A percentile compares a stretch with the other conserved stretches of the same genome.
Conservation (phyloP, 139 green algal genomes). For the Micractinium sp. region DNA sequence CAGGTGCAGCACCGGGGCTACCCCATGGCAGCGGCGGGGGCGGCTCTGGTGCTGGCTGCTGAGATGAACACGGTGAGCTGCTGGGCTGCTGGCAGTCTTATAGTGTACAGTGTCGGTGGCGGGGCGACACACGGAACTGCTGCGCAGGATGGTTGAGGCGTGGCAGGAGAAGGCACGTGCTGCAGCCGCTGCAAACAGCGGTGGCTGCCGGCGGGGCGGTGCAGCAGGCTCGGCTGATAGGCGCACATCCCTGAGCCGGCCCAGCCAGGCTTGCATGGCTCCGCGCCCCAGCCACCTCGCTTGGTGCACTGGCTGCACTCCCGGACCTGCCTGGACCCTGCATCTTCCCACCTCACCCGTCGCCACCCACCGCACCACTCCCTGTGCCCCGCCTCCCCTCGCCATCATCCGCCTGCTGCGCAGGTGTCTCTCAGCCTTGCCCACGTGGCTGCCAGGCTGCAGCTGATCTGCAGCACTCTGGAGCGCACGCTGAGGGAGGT, state of each 20-base stretch:
- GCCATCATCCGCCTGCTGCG: no score
- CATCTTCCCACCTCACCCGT: no score
- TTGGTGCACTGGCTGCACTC: not conserved
- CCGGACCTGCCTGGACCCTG: no score
- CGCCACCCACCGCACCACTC: no score
- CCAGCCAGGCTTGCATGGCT: not conserved
- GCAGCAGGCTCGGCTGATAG: not conserved
- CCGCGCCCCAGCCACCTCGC: not conserved
- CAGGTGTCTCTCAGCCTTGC: constrained; percentile 3
- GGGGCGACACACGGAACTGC: no score
- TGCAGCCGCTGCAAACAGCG: not conserved
- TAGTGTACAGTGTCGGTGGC: no score
- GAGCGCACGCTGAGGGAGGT: constrained; percentile 4
- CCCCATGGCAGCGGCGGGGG: not conserved
- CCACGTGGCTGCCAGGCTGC: constrained; percentile 8
- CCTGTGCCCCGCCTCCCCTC: not conserved
- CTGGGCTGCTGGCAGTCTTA: not conserved
- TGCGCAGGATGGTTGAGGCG: no score
- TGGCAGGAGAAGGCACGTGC: not conserved
- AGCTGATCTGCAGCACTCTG: not conserved
- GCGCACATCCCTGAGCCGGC: not conserved
- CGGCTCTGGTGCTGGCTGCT: constrained; percentile 18
- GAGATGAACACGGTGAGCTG: constrained; percentile 19
- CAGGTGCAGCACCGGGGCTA: not conserved
- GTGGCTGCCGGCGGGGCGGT: not conserved